Conservation (phyloP, 305 asterid species). For the Ilex paraguariensis region DNA sequence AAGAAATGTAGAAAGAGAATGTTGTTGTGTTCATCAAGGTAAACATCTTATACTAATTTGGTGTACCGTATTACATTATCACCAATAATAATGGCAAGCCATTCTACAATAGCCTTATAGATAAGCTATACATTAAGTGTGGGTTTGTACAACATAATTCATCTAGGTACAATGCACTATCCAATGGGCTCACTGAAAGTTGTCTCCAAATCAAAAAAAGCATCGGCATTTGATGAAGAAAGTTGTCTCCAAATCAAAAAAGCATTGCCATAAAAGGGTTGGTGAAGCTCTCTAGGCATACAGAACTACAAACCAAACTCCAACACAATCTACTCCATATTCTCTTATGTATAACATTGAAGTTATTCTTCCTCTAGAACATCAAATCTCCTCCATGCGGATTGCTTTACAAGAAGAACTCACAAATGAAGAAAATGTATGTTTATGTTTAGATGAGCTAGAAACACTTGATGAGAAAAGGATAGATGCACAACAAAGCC, state of each 20-base stretch:
- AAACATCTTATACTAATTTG: too few species aligned
- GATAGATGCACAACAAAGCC: too few species aligned
- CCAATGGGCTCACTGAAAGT: background rate
- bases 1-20: background rate
- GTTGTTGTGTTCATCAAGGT: too few species aligned
- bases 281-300: background rate
- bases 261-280: background rate
- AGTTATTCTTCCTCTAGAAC: too few species aligned
- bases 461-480: too few species aligned
- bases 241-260: background rate
- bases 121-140: background rate
- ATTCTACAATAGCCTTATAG: background rate
- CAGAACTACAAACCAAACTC: background rate
- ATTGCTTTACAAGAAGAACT: too few species aligned
- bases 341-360: too few species aligned
- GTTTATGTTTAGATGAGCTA: too few species aligned
- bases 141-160: background rate
- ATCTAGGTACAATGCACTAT: background rate
- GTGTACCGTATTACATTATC: too few species aligned
- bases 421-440: too few species aligned
- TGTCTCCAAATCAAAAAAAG: background rate
- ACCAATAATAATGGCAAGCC: too few species aligned
- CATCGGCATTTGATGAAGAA: background rate
- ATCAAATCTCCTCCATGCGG: too few species aligned
- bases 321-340: background rate